phyloP scores from a whole-genome alignment of 371 early-diverging fungal genomes.

The Mucor plumbeus region DNA sequence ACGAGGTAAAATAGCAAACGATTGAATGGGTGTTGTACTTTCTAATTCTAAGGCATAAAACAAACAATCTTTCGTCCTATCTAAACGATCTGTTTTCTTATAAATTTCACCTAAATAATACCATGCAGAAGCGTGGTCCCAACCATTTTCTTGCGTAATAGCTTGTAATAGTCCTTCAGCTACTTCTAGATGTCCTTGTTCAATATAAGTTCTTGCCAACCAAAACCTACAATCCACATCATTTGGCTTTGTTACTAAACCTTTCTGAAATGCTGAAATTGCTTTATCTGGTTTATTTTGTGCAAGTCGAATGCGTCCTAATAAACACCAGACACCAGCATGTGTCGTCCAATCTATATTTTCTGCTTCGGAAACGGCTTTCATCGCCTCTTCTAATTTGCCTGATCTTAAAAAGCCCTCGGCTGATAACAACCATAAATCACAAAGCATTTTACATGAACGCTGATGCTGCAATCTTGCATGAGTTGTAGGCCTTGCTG shows the following conservation, averaged over 20 bases:
- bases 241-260: constrained; percentile 48
- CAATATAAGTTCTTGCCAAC: constrained; percentile 49
- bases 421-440: constrained; percentile 68
- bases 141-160: constrained; percentile 60
- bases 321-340: constrained; percentile 61
- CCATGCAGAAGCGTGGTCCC: constrained; percentile 70
- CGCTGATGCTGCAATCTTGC: constrained; percentile 33
- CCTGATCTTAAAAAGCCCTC: constrained; percentile 57
- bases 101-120: constrained; percentile 61
- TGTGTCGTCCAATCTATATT: constrained; percentile 58
- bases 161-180: constrained; percentile 62
- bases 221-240: constrained; percentile 54
- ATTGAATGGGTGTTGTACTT: constrained; percentile 65
- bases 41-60: constrained; percentile 78
- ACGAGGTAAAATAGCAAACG: constrained; percentile 60
- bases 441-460: constrained; percentile 35
- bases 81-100: constrained; percentile 56
- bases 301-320: constrained; percentile 53
- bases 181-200: constrained; percentile 47
- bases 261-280: constrained; percentile 58
- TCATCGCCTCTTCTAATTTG: constrained; percentile 63
- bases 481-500: constrained; percentile 28
- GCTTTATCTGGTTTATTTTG: constrained; percentile 51
- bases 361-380: constrained; percentile 71
- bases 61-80: constrained; percentile 68